Conservation (phyloP, 1,139 yeast genomes). For the Blastobotrys petasosporus region DNA sequence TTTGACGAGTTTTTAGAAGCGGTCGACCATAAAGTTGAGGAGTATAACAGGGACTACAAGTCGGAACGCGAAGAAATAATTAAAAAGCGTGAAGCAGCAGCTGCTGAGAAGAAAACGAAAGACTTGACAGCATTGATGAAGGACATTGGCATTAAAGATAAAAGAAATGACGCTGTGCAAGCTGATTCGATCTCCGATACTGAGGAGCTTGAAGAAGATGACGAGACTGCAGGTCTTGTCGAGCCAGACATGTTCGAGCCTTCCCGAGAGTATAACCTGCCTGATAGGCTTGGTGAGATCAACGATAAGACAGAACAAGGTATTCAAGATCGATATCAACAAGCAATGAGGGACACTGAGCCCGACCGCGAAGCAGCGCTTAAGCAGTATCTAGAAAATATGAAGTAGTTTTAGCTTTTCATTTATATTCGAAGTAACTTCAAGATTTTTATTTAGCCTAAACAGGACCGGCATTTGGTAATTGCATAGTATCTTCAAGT, state of each 20-base stretch:
- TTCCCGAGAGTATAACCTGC: conserved; percentile 68
- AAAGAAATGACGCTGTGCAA: conserved; percentile 19
- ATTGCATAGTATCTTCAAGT: too few species aligned
- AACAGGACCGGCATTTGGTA: too few species aligned
- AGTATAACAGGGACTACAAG: conserved; percentile 75
- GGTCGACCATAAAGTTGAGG: conserved; percentile 82
- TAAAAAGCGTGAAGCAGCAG: conserved; percentile 71
- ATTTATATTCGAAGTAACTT: too few species aligned
- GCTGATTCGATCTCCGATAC: conserved; percentile 70
- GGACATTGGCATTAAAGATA: conserved; percentile 62
- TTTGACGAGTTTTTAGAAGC: conserved; percentile 82
- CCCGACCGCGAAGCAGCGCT: conserved; percentile 13
- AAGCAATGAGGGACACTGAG: conserved; percentile 38
- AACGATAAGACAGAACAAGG: conserved; percentile 45
- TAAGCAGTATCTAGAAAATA: conserved; percentile 12
- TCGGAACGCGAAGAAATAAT: conserved; percentile 81
- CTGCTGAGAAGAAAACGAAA: conserved; percentile 63
- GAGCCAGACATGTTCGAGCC: conserved; percentile 32
- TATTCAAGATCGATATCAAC: conserved; percentile 64
- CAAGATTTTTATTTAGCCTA: too few species aligned
- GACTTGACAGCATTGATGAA: conserved; percentile 69
- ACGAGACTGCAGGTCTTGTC: conserved; percentile 48
- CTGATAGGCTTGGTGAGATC: conserved; percentile 57
- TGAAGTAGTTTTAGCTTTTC: background rate
- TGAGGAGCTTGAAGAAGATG: conserved; percentile 41